Base-by-base conservation (phyloP, 495 filamentous ascomycete genomes). In the Podospora appendiculata region DNA sequence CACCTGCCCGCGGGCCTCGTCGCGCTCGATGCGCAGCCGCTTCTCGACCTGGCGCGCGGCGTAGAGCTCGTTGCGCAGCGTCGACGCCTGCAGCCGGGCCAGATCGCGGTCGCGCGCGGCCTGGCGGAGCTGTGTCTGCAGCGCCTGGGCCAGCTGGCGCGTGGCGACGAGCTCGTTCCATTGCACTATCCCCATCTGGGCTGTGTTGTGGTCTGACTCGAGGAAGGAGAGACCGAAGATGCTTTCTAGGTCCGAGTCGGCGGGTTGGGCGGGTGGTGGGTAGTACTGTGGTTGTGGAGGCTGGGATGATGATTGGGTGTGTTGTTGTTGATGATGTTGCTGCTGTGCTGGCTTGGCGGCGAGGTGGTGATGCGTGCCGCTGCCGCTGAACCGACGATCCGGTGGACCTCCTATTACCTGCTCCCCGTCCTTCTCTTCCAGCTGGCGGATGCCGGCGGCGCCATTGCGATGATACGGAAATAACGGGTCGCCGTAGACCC, bases 11-110 rank as follows among this genome's bases (percentile, higher is more conserved):
- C 58, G 48, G 0, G 57, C 61, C 46, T 66, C 63, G 34, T 64
- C 61, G 2, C 58, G 54, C 42, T 66, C 63, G 1, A 48, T 53
- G 38, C 63, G 53, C 13, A 66, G 38, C 13, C 61, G 56, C 45
- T 62, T 61, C 25, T 58, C 58, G 3, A 54, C 38, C 44, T 62
- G 61, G 2, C 57, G 50, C 6, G 61, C 58, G 5, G 61, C 46
- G 47, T 66, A 66, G 7, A 66, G 43, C 45, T 64, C 61, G 61
- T 66, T 66, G 16, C 54, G 54, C 2, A 62, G 45, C 4, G 58
- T 45, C 13, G 58, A 57, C 0, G 62, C 47, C 17, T 52, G 50
- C 35, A 66, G 43, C 13, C 53, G 51, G 17, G 58, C 61, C 13
- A 48, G 45, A 54, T 61, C 57, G 8, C 60, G 61, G 38, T 66